Evolutionary conservation across 805 yeast species (phyloP), one percentile per base, ranked within the genome.

Genomic region (Debaryomyces castellii): DNA sequence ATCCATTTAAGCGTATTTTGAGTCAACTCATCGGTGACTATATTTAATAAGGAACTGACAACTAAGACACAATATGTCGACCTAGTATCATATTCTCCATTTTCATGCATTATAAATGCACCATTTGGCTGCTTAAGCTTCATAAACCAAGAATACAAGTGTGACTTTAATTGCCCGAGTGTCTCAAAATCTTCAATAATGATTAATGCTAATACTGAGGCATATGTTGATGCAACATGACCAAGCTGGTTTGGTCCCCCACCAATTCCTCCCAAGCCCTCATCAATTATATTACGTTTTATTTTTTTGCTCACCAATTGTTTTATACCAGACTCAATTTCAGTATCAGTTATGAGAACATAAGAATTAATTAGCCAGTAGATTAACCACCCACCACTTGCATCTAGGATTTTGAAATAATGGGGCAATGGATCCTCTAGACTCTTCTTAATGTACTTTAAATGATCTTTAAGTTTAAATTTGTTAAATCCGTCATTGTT

Each of bases 341-440:
- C 33, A 22, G 27, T 21, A 22, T 48, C 44, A 7, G 11, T 47
- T 41, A 68, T 45, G 20, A 67, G 27, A 9, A 38, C 33, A 23
- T 55, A 52, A 4, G 67, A 73, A 59, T 89, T 89, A 38, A 78
- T 59, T 5, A 85, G 66, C 99, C 99, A 94, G 60, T 87, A 92
- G 1, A 87, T 47, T 57, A 92, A 67, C 98, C 98, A 94, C 0
- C 96, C 83, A 49, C 85, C 90, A n/a, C 94, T 87, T 0, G 97
- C 94, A 63, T 92, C 97, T 39, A 89, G 70, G 0, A 76, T 76
- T 3, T 63, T 59, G 60, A 77, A 85, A 7, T 62, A 67, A 2
- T 66, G 51, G 0, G 90, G 87, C 22, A 87, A 69, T 14, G 74
- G 67, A 9, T 64, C 58, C 8, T 59, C 53, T 20, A 81, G 64